phyloP scores from a whole-genome alignment of 768 basidiomycete species.

The Mycena epipterygia region DNA sequence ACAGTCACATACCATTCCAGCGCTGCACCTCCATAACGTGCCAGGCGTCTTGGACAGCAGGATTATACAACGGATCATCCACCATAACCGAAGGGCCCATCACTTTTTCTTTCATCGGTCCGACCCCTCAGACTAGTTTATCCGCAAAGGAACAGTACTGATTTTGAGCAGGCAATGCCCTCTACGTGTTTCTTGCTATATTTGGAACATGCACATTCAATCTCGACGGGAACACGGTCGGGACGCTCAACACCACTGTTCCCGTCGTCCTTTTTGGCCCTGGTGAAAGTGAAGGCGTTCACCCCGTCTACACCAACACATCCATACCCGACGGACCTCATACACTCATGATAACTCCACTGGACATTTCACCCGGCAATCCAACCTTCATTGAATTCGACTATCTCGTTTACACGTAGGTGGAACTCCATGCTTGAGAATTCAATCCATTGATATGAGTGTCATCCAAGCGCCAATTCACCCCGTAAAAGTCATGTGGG shows the following conservation, averaged over 20 bases:
- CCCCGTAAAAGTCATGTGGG: too few species aligned
- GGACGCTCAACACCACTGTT: too few species aligned
- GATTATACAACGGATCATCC: neutral
- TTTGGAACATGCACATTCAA: neutral
- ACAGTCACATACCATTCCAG: neutral
- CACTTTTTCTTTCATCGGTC: neutral
- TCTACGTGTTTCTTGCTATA: neutral
- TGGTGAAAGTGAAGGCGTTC: neutral
- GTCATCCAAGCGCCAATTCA: too few species aligned
- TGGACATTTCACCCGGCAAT: neutral
- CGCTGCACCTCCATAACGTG: neutral
- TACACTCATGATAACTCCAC: neutral
- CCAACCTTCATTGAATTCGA: neutral
- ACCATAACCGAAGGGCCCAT: neutral
- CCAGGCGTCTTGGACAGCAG: neutral
- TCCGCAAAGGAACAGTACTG: neutral
- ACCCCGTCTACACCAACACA: neutral
- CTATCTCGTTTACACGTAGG: neutral
- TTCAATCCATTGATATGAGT: too few species aligned
- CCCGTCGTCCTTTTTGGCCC: too few species aligned
- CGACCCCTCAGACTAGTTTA: neutral
- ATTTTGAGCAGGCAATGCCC: neutral
- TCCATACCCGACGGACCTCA: neutral
- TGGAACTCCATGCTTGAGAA: neutral
- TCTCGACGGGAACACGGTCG: too few species aligned